Base-by-base conservation (phyloP, 495 filamentous ascomycete species). In the Xylaria bambusicola region DNA sequence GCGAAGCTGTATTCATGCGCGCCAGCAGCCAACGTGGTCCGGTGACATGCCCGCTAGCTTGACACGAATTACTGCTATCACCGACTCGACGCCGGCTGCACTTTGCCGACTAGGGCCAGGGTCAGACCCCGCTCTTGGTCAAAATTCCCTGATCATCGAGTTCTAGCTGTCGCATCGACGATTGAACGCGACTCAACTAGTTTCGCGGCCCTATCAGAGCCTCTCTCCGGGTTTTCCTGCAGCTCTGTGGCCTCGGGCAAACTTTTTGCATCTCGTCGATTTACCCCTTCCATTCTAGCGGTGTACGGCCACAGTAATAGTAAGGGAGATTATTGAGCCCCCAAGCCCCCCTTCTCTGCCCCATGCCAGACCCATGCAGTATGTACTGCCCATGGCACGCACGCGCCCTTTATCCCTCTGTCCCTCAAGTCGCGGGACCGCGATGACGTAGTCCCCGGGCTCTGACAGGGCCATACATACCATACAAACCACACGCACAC, bases 101-200 rank as follows among this genome's bases (percentile, higher is more conserved):
- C 52, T 20, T 41, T 36, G 23, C 21, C 24, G 6, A n/a, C 36
- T 54, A 33, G 52, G 24, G 17, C 42, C 20, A 48, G 29, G 20
- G 40, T 18, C 8, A 13, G 15, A 24, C 53, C 53, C 29, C 44
- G 27, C 41, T 38, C 31, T 20, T 26, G 1, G 44, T 36, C 29
- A n/a, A 42, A 21, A 44, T 36, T 62, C 62, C 50, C 69, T 64
- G 69, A 67, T 55, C 61, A 71, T 69, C 69, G 69, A 67, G 42
- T 46, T 58, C 47, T 63, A 41, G 29, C 66, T 62, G 68, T 44
- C 12, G 29, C 62, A 69, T 69, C 68, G 66, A 52, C 54, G 65
- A 67, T 69, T 33, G n/a, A n/a, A 27, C 9, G 9, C 56, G 21
- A 21, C 56, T 46, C 18, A 44, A 26, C 36, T 12, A 12, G 8